A percentile compares a stretch with the other conserved stretches of the same genome.
phyloP scores from a whole-genome alignment of 306 rosid species.

The Arachis stenosperma region DNA sequence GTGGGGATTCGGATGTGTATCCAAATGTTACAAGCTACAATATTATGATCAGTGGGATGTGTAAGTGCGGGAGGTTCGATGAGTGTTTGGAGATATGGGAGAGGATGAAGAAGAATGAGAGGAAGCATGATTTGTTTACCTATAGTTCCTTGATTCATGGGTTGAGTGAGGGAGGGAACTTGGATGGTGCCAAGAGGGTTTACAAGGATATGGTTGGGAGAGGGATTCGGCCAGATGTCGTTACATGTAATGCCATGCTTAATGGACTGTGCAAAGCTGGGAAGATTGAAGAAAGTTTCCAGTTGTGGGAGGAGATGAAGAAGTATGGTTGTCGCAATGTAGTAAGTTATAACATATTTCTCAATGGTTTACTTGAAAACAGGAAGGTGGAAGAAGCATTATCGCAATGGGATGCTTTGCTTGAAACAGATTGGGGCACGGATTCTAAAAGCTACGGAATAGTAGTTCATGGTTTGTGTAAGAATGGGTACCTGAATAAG shows the following conservation, averaged over 20 bases:
- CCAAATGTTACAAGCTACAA: slow-evolving; percentile 76
- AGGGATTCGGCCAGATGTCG: slow-evolving; percentile 65
- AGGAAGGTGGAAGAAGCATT: slow-evolving; percentile 57
- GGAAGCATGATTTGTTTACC: slow-evolving; percentile 61
- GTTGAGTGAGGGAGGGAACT: slow-evolving; percentile 65
- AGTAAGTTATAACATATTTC: slow-evolving; percentile 70
- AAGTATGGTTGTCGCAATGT: slow-evolving; percentile 56
- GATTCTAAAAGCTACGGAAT: slow-evolving; percentile 72
- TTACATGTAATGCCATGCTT: slow-evolving; percentile 71
- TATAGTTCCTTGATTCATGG: slow-evolving; percentile 82
- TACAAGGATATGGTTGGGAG: slow-evolving; percentile 61
- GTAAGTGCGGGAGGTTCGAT: slow-evolving; percentile 70
- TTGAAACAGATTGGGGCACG: slow-evolving; percentile 43
- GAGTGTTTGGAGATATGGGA: slow-evolving; percentile 80
- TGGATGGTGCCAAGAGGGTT: slow-evolving; percentile 65
- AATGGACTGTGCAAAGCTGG: slow-evolving; percentile 61
- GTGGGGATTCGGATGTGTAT: slow-evolving; percentile 49
- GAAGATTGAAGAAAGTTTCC: slow-evolving; percentile 50
- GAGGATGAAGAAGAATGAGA: slow-evolving; percentile 74
- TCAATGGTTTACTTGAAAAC: slow-evolving; percentile 70
- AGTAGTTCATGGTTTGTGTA: slow-evolving; percentile 78
- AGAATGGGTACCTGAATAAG: slow-evolving; percentile 66
- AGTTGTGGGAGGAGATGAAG: slow-evolving; percentile 63
- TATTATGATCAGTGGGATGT: slow-evolving; percentile 86
- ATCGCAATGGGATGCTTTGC: slow-evolving; percentile 58